Base-by-base conservation (phyloP, 1,284 basidiomycete species). In the Cutaneotrichosporon curvatum region DNA sequence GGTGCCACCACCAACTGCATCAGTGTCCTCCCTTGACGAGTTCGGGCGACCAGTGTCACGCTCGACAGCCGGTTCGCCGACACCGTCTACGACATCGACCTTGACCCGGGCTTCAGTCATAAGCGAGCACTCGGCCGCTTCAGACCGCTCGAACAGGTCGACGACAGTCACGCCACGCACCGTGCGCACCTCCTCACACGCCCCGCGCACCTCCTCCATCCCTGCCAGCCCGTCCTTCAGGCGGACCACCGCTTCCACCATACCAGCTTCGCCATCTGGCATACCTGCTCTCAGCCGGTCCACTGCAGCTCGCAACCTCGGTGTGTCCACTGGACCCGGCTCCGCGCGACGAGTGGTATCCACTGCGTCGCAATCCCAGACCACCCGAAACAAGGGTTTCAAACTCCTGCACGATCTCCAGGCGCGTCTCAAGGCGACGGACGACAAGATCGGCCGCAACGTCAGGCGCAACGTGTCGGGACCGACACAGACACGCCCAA, bases 401-500 rank as follows among this genome's bases (percentile, higher is more conserved):
- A 58, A 55, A 41, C 48, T 70, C 25, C 42, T 70, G 16, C 62
- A 62, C 32, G 63, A 68, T 38, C 53, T 70, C 9, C 62, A 65
- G 51, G 58, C 65, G 5, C 56, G 59, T 19, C 53, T 70, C 37
- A 65, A 63, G 47, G 62, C 63, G 4, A 62, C 66, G 3, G 65
- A 70, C 44, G 61, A 65, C 45, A 61, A 63, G 43, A 50, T 70
- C 5, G 63, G 59, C 21, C 63, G 61, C 37, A 56, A 61, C 11
- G 22, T 33, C 11, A 62, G 58, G 34, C 55, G 63, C 11, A 41
- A 16, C 9, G 15, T 16, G 9, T 34, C 31, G 10, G 31, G 31
- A 12, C 31, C 40, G 33, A 16, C 22, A 12, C 20, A 4, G 18
- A 1, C 32, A 14, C 9, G 22, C 6, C 11, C 38, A 4, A 23